Base-by-base conservation (phyloP, 2,329 filamentous ascomycete genomes). In the Cadophora sp. region DNA sequence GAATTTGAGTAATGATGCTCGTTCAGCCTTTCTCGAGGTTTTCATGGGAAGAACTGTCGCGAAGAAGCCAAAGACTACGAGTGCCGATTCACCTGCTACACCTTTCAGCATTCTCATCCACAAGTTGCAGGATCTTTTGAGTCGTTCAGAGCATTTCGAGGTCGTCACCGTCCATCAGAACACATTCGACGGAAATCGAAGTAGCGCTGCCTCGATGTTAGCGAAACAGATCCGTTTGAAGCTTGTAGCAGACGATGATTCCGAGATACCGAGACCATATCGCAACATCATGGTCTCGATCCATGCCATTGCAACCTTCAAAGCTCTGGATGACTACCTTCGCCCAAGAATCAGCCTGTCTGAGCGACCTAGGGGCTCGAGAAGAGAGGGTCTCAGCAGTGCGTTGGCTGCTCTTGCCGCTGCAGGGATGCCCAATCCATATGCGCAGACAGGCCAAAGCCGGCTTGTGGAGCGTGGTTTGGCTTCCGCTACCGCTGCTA, bases 251-350 rank as follows among this genome's bases (percentile, higher is more conserved):
- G 94, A 97, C 73, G 94, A 97, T 1, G 91, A 94, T 58, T 95
- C 94, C 0, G 92, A 96, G 60, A 96, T 99, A 68, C 96, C 96
- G 22, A 87, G 90, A 43, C 85, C 91, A 0, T 98, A 97, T 77
- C 88, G 92, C 26, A 97, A 95, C 73, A 97, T 99, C 71, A 97
- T 97, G 91, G 96, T 99, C 0, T 97, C 94, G 0, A 99, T 99
- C 67, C 96, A 99, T 79, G 96, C 96, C 19, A 98, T 99, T 76
- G 95, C 96, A 2, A 98, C 94, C 0, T 98, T 99, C 83, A 98
- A 97, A 79, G 92, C 95, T 0, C 83, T 99, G 27, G 96, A 98
- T 77, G 96, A 99, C 78, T 99, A 98, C 79, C 85, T 99, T 53
- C 90, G 96, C 46, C 96, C 96, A 8, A 88, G 95, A 69, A 97